Evolutionary conservation across 2,329 filamentous ascomycete species (phyloP), one percentile per base, ranked within the genome.

Genomic region (Sporothrix dimorphospora): DNA sequence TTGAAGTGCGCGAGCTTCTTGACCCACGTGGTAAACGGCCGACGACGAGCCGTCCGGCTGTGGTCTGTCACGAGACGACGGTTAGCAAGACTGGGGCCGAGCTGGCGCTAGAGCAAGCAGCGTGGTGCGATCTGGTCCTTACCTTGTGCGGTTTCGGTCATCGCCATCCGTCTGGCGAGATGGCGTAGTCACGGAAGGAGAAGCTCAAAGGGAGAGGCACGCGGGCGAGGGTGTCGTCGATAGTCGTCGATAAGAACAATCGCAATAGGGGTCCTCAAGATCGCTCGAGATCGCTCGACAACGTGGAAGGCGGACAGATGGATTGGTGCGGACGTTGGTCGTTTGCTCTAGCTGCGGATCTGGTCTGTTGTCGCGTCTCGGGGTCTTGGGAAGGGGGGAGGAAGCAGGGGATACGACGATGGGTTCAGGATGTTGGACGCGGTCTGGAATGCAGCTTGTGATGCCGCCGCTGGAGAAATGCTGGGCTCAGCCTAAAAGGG

Each of bases 1-100:
- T 97, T 98, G 82, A 97, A 91, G 80, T 91, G 95, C 74, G 94
- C 91, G 72, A 98, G 88, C 79, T 94, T 94, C 86, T 94, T 97
- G 85, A 99, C 94, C 92, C 95, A 97, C 76, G 91, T 93, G 63
- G 94, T 89, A 80, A 98, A 98, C 30, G 94, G 95, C 75, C 93
- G 90, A 77, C 94, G 91, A 76, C 94, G 92, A 77, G 88, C 88
- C 78, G 82, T 76, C 76, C 87, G 83, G 76, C 84, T 84, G 76
- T 90, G 86, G 81, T 94, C 92, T 94, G 72, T 16, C 16, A 34
- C 16, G 24, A 3, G 11, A 19, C 3, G 21, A 24, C 30, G 42
- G 69, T 63, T n/a, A 63, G 55, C 69, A n/a, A 45, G 19, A 65
- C 69, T 72, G 73, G 73, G 11, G 34, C 72, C 7, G 42, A 9